Conservation (phyloP, 1,284 basidiomycete genomes). For the Irpex sp. region DNA sequence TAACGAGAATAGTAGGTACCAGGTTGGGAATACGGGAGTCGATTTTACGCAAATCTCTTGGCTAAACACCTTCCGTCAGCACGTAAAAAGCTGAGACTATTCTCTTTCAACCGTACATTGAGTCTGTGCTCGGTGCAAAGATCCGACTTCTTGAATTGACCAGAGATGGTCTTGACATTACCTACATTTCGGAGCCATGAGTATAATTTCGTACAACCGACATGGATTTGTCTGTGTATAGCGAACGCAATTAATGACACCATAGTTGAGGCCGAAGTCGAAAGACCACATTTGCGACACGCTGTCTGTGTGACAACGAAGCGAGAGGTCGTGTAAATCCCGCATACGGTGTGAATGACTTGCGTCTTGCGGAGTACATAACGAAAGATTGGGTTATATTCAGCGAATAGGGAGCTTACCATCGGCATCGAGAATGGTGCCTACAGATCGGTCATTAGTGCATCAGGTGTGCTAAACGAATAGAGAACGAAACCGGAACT, state of each 20-base stretch:
- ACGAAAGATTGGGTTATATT: not conserved
- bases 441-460: slow-evolving; percentile 36
- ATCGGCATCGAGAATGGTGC: slow-evolving; percentile 82
- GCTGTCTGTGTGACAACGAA: too few relatives aligned
- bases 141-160: slow-evolving; percentile 87
- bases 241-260: not conserved
- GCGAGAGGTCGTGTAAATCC: too few relatives aligned
- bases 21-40: slow-evolving; percentile 93
- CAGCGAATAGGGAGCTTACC: slow-evolving; percentile 37
- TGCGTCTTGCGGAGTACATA: not conserved
- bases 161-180: slow-evolving; percentile 86
- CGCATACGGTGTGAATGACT: not conserved
- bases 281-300: not conserved
- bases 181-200: slow-evolving; percentile 43
- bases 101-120: slow-evolving; percentile 53
- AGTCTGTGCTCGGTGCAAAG: slow-evolving; percentile 86
- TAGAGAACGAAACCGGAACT: slow-evolving; percentile 29
- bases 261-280: not conserved
- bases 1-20: slow-evolving; percentile 90
- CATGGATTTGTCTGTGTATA: not conserved
- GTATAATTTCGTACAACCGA: not conserved
- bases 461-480: slow-evolving; percentile 9
- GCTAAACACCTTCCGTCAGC: slow-evolving; percentile 41
- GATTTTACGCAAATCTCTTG: slow-evolving; percentile 95
- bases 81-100: not conserved